Base-by-base conservation (phyloP, 2,329 filamentous ascomycete genomes). In the Colletotrichum sp. region DNA sequence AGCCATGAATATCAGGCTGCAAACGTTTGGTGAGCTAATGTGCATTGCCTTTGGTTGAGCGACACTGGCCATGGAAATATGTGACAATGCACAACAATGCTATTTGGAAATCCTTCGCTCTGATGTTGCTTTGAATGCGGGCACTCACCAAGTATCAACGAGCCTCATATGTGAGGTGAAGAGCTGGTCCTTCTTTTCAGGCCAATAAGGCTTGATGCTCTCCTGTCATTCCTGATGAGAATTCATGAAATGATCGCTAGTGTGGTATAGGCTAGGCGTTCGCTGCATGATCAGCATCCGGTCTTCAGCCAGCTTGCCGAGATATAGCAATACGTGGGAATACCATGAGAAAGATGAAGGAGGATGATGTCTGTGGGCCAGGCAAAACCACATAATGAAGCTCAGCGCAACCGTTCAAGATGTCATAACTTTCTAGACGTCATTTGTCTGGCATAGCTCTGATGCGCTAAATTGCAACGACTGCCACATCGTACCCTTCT, bases 201-300 rank as follows among this genome's bases (percentile, higher is more conserved):
- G 38, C 18, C 38, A 43, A 34, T 34, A 34, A 15, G 32, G 32
- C 32, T 34, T 34, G 13, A 34, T 3, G 6, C 2, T 34, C 0
- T 34, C 2, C 32, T 34, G 3, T 36, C 34, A 43, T 2, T 10
- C 1, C 9, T 43, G 38, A 43, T n/a, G 9, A 43, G 3, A 3
- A n/a, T 43, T 43, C 5, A 43, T n/a, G 9, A 3, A 43, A 43
- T 10, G 38, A n/a, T 43, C 38, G 5, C 38, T 0, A 43, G 18
- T 43, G 18, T 43, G 5, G 2, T n/a, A n/a, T 10, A 6, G 5
- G 5, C 5, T n/a, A 12, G 2, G 7, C 38, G 5, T 4, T 43
- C 5, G 9, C 5, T 1, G 38, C 9, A 12, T n/a, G 0, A 12
- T 43, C 1, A n/a, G 3, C 38, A 43, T 43, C 9, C 0, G 5